Evolutionary conservation across 192 early-diverging fungal genomes (phyloP).

Genomic region (Obelidium mucronatum): DNA sequence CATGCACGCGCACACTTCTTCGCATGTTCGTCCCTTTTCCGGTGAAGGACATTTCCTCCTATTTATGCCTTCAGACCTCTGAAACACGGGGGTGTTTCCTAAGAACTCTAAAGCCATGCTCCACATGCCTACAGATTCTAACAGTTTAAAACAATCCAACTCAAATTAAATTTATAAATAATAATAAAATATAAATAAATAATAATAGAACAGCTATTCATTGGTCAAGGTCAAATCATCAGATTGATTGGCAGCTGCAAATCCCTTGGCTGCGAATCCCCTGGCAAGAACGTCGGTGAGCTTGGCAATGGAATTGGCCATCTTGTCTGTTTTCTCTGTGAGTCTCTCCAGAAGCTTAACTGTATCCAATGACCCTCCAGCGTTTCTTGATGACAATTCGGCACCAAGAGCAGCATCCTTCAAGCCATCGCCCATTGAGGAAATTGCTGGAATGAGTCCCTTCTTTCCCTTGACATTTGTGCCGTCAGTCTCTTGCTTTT

Average conservation of each 20-base stretch:
- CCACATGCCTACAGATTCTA: too few relatives aligned
- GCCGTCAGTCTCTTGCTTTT: too few relatives aligned
- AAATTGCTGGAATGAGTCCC: background rate
- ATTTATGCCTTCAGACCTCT: too few relatives aligned
- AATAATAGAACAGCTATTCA: background rate
- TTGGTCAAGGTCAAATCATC: too few relatives aligned
- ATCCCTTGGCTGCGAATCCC: background rate
- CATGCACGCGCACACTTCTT: too few relatives aligned
- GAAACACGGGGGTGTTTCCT: too few relatives aligned
- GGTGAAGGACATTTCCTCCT: too few relatives aligned
- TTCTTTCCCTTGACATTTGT: background rate
- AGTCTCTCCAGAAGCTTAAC: too few relatives aligned
- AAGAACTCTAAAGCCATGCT: too few relatives aligned
- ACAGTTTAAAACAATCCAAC: background rate
- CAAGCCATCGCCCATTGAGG: background rate
- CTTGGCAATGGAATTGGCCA: background rate
- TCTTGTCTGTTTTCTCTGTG: background rate
- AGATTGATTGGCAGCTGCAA: background rate
- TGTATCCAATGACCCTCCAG: too few relatives aligned
- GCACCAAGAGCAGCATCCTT: too few relatives aligned
- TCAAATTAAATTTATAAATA: background rate
- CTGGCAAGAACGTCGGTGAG: background rate
- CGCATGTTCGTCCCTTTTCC: too few relatives aligned
- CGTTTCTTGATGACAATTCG: background rate
- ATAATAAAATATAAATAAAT: background rate